Percentiles rank a stretch among this genome's conserved stretches.
Conservation (phyloP, 179 eudicot genomes). For the Camellia oleifera region DNA sequence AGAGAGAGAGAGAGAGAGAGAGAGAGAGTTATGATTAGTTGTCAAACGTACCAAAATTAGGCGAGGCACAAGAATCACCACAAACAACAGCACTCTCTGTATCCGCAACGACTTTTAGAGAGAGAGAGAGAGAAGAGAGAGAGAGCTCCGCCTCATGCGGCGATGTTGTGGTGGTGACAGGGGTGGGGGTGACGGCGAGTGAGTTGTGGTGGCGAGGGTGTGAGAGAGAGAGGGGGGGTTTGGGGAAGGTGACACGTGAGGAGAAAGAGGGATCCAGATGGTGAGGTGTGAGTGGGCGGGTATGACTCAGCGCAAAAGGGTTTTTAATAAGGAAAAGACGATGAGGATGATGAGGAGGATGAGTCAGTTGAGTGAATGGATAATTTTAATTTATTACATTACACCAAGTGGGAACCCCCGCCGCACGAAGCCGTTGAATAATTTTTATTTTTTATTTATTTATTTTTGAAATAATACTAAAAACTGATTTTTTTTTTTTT, state of each 20-base stretch:
- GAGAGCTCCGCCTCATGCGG: background rate
- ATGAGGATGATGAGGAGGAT: background rate
- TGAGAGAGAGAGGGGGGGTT: background rate
- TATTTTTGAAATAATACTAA: background rate
- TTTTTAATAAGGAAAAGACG: too few species aligned
- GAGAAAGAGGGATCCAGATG: background rate
- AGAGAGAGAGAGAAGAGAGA: background rate
- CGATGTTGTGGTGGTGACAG: background rate
- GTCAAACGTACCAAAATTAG: background rate
- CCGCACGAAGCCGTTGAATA: too few species aligned
- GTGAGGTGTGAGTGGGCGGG: background rate
- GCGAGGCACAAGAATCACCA: background rate
- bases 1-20: background rate
- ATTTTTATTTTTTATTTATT: too few species aligned
- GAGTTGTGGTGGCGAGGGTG: background rate
- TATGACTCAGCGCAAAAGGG: background rate
- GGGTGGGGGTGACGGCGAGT: background rate
- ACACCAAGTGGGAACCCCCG: too few species aligned
- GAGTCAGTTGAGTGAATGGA: background rate
- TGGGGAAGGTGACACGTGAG: constrained; percentile 3
- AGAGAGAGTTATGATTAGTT: background rate
- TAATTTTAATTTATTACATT: background rate
- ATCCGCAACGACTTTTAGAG: background rate
- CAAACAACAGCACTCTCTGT: background rate
- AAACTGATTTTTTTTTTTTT: too few species aligned